Evolutionary conservation across 805 yeast genomes (phyloP), one percentile per base, ranked within the genome.

Genomic region (Kluyveromyces siamensis): DNA sequence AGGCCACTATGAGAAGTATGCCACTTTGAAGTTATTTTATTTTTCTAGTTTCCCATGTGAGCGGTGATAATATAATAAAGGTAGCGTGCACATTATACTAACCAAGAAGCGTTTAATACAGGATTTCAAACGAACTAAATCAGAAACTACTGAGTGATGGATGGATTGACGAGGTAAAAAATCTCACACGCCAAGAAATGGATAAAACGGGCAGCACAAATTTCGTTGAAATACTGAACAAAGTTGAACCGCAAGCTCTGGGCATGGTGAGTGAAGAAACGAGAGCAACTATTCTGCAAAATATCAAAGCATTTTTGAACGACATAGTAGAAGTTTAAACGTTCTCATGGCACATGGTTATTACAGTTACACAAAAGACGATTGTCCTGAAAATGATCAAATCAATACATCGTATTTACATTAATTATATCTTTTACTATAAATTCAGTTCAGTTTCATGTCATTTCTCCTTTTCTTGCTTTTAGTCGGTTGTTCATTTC

Each of bases 101-200:
- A 50, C 48, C 8, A 37, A n/a, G 19, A 9, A n/a, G 8, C 35
- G 8, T 11, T 11, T 41, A n/a, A 6, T 33, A 16, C 37, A 69
- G 76, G 54, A 83, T 87, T 48, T 81, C 84, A 45, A 75, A 77
- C 46, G 72, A 75, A 44, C 68, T 90, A 50, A 79, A 80, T 55
- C 73, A 81, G 48, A 79, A 77, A 58, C 73, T 90, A 10, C 75
- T 80, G 46, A 84, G 85, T 59, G 75, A 83, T 1, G 96, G 96
- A 6, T 90, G 97, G 97, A 80, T 79, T 51, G 95, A 87, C 56
- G 74, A 82, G 48, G 81, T 90, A 27, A 73, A 79, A 42, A 75
- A 74, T 38, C 55, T 84, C 40, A 84, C 95, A 52, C 50, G 76
- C 67, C 62, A 75, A 75, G 59, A 51, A 65, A 57, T 53, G 38